Evolutionary conservation across 805 yeast species (phyloP).

Genomic region (Starmerella sp.): DNA sequence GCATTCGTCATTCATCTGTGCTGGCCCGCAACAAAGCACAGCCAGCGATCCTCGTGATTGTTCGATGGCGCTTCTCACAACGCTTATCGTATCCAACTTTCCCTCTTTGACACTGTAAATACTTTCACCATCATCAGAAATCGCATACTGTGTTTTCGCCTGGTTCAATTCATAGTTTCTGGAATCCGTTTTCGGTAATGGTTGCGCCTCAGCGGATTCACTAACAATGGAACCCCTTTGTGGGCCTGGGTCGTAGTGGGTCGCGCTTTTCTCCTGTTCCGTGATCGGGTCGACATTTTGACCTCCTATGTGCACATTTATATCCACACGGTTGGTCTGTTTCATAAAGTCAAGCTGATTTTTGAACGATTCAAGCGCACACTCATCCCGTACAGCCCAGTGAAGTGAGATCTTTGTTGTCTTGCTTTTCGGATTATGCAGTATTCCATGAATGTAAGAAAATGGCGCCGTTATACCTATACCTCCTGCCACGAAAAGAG

Average conservation of each 20-base stretch:
- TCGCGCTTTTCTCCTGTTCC: not conserved
- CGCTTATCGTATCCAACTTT: not conserved
- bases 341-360: conserved; percentile 32
- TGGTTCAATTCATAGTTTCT: too few relatives aligned
- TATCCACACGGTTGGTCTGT: conserved; percentile 1
- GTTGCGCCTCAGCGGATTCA: too few relatives aligned
- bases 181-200: too few relatives aligned
- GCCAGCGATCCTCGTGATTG: conserved; percentile 38
- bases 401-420: conserved; percentile 32
- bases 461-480: conserved; percentile 48
- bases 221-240: too few relatives aligned
- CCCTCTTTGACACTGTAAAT: too few relatives aligned
- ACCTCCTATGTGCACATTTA: conserved; percentile 6
- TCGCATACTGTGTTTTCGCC: too few relatives aligned
- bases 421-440: not conserved
- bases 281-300: not conserved
- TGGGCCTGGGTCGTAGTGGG: too few relatives aligned
- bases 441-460: conserved; percentile 33
- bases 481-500: conserved; percentile 43
- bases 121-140: too few relatives aligned
- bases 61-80: conserved; percentile 32
- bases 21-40: conserved; percentile 53
- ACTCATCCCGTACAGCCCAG: conserved; percentile 53
- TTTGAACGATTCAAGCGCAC: conserved; percentile 40
- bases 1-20: conserved; percentile 45